Conservation (phyloP, 306 rosid species). For the Inga leiocalycina region DNA sequence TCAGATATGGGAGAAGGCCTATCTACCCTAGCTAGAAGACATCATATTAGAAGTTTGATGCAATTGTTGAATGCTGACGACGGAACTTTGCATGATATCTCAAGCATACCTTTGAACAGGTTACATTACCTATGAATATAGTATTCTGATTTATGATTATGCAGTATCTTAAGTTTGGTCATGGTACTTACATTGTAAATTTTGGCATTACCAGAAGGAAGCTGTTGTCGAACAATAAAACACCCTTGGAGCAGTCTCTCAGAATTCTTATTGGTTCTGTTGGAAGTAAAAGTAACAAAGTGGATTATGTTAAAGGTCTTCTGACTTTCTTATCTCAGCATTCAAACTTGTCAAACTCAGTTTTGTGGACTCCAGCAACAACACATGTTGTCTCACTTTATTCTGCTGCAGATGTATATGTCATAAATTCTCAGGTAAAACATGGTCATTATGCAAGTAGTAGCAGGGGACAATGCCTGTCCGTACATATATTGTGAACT, state of each 20-base stretch:
- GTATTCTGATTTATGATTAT: conserved; percentile 25
- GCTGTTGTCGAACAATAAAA: conserved; percentile 38
- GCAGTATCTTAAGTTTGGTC: conserved; percentile 34
- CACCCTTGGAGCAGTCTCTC: conserved; percentile 40
- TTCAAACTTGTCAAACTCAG: conserved; percentile 75
- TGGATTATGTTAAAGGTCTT: conserved; percentile 70
- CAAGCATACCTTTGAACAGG: conserved; percentile 37
- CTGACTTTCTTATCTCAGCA: conserved; percentile 56
- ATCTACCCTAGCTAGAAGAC: conserved; percentile 53
- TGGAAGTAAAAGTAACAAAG: conserved; percentile 96
- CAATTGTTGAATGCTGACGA: conserved; percentile 46
- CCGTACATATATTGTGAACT: not conserved
- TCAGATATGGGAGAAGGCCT: conserved; percentile 37
- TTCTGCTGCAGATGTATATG: conserved; percentile 92
- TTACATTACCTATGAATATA: conserved; percentile 32
- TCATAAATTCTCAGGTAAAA: conserved; percentile 89
- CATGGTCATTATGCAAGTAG: not conserved
- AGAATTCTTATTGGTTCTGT: conserved; percentile 84
- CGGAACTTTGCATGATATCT: conserved; percentile 39
- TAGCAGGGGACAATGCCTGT: not conserved
- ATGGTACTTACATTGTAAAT: conserved; percentile 42
- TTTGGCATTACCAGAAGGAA: conserved; percentile 42
- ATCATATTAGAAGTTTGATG: conserved; percentile 59
- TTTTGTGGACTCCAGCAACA: conserved; percentile 85
- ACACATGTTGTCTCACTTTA: conserved; percentile 82